A percentile compares a stretch with the other conserved stretches of the same genome.
phyloP scores from a whole-genome alignment of 106 monocot species.

The Dioscorea alata region DNA sequence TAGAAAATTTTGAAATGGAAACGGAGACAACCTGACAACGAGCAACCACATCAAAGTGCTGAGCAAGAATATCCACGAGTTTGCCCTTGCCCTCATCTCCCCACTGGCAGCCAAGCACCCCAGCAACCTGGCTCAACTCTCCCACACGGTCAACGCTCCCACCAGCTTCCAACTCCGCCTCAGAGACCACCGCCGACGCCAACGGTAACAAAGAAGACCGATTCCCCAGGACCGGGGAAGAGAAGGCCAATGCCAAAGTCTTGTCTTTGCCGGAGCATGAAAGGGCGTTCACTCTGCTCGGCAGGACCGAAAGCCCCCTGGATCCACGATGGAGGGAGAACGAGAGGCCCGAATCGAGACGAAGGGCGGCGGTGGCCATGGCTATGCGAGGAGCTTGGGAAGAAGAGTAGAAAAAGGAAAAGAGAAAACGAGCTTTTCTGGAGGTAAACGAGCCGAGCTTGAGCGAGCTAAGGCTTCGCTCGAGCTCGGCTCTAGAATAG shows the following conservation, averaged over 20 bases:
- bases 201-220: background rate
- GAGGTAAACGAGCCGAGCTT: too few relatives aligned
- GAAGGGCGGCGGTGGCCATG: background rate
- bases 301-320: background rate
- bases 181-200: constrained; percentile 15
- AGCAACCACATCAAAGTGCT: constrained; percentile 71
- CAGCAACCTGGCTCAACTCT: constrained; percentile 67
- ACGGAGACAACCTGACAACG: constrained; percentile 53
- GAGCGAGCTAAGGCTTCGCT: too few relatives aligned
- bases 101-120: constrained; percentile 79
- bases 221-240: too few relatives aligned
- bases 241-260: too few relatives aligned
- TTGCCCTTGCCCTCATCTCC: constrained; percentile 84
- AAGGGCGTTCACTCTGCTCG: background rate
- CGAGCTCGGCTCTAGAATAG: too few relatives aligned
- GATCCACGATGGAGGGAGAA: background rate
- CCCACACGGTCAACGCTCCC: constrained; percentile 28
- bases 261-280: too few relatives aligned
- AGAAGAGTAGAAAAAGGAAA: background rate
- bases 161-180: constrained; percentile 15
- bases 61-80: constrained; percentile 70
- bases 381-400: background rate
- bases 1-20: background rate
- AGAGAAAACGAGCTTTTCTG: background rate
- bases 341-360: background rate